A percentile compares a stretch with the other conserved stretches of the same genome.
Evolutionary conservation across 164 flowering plant genomes (phyloP).

Genomic region (Vitis labrusca): DNA sequence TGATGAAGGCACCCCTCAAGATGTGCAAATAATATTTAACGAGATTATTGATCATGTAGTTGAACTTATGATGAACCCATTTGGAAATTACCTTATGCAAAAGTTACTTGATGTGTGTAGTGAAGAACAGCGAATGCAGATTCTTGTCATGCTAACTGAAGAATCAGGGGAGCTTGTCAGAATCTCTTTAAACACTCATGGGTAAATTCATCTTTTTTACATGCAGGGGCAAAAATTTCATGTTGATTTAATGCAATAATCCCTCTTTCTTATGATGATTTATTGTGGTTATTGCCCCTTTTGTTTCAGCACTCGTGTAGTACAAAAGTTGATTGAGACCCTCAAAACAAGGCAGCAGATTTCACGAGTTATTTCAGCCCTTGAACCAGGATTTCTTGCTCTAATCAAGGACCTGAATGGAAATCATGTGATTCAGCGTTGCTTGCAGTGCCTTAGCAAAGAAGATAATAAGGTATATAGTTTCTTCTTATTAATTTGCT

Average conservation of each 20-base stretch:
- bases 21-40: slow-evolving; percentile 54
- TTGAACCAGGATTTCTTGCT: slow-evolving; percentile 66
- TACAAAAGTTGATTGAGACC: slow-evolving; percentile 80
- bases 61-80: slow-evolving; percentile 83
- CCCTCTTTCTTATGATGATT: neutral
- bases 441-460: slow-evolving; percentile 60
- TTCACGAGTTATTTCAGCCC: slow-evolving; percentile 44
- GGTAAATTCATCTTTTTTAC: slow-evolving; percentile 44
- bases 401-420: slow-evolving; percentile 82
- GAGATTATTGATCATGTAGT: slow-evolving; percentile 56
- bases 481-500: too few relatives aligned
- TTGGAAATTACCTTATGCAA: slow-evolving; percentile 91
- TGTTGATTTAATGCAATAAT: neutral
- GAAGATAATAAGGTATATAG: slow-evolving; percentile 70
- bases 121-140: slow-evolving; percentile 68
- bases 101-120: slow-evolving; percentile 72
- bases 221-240: neutral
- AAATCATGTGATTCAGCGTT: slow-evolving; percentile 80
- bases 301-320: slow-evolving; percentile 69
- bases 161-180: slow-evolving; percentile 56
- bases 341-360: slow-evolving; percentile 62
- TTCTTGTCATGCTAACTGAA: slow-evolving; percentile 46
- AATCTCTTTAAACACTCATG: slow-evolving; percentile 73
- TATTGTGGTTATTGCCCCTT: neutral
- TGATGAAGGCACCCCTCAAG: slow-evolving; percentile 57